A percentile compares a stretch with the other conserved stretches of the same genome.
These are phyloP conservation scores for Trametes hirsuta DNA, from an alignment of 1,284 basidiomycete genomes.

Conservation along the genomic window DNA sequence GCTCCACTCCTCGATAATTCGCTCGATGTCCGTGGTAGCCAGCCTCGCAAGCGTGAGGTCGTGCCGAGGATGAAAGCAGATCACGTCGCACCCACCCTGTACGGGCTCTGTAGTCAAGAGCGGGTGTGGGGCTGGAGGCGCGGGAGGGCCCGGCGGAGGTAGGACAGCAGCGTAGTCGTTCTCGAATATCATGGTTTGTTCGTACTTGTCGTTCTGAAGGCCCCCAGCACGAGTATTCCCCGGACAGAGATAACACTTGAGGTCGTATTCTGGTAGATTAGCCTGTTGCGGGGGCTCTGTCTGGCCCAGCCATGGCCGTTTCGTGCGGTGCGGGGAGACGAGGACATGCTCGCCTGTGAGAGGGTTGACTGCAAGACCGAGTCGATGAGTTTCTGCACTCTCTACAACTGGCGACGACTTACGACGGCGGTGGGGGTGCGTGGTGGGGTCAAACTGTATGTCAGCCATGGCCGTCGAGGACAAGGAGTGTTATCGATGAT, in stretches of 20 bases:
- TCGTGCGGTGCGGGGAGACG: constrained; percentile 83
- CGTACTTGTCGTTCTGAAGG: constrained; percentile 70
- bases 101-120: constrained; percentile 76
- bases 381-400: background rate
- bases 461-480: constrained; percentile 43
- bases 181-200: constrained; percentile 73
- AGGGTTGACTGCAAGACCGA: constrained; percentile 63
- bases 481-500: constrained; percentile 11
- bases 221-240: constrained; percentile 85
- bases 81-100: constrained; percentile 86
- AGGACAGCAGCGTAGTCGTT: constrained; percentile 90
- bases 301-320: constrained; percentile 86
- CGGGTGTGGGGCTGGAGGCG: constrained; percentile 55
- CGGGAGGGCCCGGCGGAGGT: constrained; percentile 54
- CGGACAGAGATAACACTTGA: constrained; percentile 89
- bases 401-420: constrained; percentile 32
- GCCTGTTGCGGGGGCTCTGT: constrained; percentile 65
- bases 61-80: constrained; percentile 90
- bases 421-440: constrained; percentile 76
- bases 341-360: constrained; percentile 80
- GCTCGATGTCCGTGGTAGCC: constrained; percentile 59
- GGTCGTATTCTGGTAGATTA: constrained; percentile 72
- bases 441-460: constrained; percentile 58
- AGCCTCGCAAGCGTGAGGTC: constrained; percentile 89
- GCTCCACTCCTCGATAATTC: constrained; percentile 80